phyloP scores from a whole-genome alignment of 2,329 filamentous ascomycete genomes.

The Sporothrix sp. region DNA sequence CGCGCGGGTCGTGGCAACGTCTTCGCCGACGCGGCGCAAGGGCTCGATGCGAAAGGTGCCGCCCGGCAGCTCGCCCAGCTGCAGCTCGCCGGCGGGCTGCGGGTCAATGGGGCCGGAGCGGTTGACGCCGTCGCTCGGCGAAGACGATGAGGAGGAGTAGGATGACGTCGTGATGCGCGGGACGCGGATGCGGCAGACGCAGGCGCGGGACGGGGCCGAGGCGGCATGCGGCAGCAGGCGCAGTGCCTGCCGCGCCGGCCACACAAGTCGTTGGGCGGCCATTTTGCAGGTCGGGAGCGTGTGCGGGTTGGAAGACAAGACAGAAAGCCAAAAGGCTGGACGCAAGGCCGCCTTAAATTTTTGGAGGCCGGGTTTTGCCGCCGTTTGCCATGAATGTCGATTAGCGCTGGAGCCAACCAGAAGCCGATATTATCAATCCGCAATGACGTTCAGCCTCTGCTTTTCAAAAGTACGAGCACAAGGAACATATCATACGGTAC shows the following conservation, averaged over 20 bases:
- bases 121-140: not conserved
- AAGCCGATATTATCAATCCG: constrained; percentile 4
- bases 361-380: constrained; percentile 4
- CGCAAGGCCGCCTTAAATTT: not conserved
- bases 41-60: constrained; percentile 83
- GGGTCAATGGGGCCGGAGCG: constrained; percentile 20
- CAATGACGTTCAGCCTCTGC: too few relatives aligned
- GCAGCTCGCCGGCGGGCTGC: constrained; percentile 47
- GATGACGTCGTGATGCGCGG: not conserved
- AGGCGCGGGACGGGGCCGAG: not conserved
- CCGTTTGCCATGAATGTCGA: not conserved
- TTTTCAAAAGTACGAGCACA: too few relatives aligned
- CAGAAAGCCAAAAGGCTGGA: not conserved
- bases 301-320: not conserved
- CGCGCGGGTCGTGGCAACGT: constrained; percentile 75
- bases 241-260: constrained; percentile 18
- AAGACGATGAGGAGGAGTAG: not conserved
- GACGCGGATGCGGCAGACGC: not conserved
- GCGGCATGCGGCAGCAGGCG: not conserved
- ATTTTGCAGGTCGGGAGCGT: not conserved
- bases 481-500: too few relatives aligned
- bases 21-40: constrained; percentile 74
- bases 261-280: constrained; percentile 9
- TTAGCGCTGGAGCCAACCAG: constrained; percentile 2
- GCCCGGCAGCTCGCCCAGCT: constrained; percentile 79